Conservation (phyloP, 805 yeast species). For the Dipodascus geniculatus region DNA sequence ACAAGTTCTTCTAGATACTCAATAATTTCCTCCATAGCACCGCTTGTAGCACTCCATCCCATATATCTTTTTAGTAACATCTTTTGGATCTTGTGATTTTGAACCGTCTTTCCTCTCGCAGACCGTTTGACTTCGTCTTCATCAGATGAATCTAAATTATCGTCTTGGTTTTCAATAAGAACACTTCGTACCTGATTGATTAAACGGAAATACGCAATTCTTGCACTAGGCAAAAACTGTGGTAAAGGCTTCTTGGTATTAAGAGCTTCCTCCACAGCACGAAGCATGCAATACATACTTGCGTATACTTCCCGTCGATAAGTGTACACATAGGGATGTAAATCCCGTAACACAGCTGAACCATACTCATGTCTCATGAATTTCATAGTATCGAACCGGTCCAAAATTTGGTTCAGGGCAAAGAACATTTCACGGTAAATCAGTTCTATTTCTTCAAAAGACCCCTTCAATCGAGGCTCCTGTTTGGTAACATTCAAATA, state of each 20-base stretch:
- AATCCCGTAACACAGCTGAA: conserved; percentile 35
- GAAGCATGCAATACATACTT: conserved; percentile 28
- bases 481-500: conserved; percentile 23
- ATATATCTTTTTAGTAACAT: conserved; percentile 26
- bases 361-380: conserved; percentile 34
- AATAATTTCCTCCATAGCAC: conserved; percentile 38
- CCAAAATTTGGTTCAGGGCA: conserved; percentile 35
- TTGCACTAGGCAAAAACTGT: conserved; percentile 38
- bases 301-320: conserved; percentile 37
- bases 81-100: conserved; percentile 7
- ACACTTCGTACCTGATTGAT: conserved; percentile 33
- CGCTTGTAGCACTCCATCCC: conserved; percentile 41
- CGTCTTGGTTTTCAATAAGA: conserved; percentile 12
- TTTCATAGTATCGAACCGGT: conserved; percentile 36
- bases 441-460: conserved; percentile 29
- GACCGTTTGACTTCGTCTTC: neutral
- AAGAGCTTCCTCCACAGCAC: conserved; percentile 35
- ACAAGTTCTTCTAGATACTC: conserved; percentile 38
- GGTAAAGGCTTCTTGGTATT: conserved; percentile 36
- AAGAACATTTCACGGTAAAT: conserved; percentile 35
- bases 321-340: conserved; percentile 26
- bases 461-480: conserved; percentile 40
- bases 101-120: neutral
- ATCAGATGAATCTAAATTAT: conserved; percentile 2
- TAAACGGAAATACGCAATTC: conserved; percentile 36